Percentiles rank a stretch among this genome's conserved stretches.
Conservation (phyloP, 805 yeast species). For the Saturnispora sanitii region DNA sequence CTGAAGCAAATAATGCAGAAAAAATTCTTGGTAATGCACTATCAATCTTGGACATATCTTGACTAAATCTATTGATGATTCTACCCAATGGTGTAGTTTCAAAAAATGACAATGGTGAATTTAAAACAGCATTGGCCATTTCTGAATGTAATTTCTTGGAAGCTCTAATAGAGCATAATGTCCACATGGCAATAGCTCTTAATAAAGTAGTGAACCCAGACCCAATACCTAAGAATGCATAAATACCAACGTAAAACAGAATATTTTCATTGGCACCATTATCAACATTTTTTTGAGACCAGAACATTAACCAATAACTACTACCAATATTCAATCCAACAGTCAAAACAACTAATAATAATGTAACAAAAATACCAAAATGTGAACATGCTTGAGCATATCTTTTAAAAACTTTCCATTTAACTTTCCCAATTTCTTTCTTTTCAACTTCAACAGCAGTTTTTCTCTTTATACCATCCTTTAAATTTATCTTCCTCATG, state of each 20-base stretch:
- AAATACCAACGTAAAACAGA: conserved; percentile 39
- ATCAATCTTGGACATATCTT: conserved; percentile 52
- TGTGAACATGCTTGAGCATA: conserved; percentile 54
- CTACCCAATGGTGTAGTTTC: conserved; percentile 65
- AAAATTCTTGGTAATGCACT: conserved; percentile 46
- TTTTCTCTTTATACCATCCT: conserved; percentile 19
- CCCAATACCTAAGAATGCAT: conserved; percentile 45
- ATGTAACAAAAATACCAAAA: conserved; percentile 35
- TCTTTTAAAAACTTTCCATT: conserved; percentile 39
- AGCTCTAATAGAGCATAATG: conserved; percentile 45
- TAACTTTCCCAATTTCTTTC: conserved; percentile 54
- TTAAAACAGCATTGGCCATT: conserved; percentile 44
- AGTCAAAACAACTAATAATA: conserved; percentile 25
- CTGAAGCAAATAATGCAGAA: conserved; percentile 35
- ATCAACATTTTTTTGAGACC: conserved; percentile 50
- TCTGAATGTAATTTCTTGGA: conserved; percentile 44
- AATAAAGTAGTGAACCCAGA: conserved; percentile 39
- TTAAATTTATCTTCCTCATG: conserved; percentile 33
- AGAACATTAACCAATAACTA: conserved; percentile 56
- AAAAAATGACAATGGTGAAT: conserved; percentile 57
- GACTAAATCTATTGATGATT: conserved; percentile 53
- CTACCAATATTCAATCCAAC: conserved; percentile 30
- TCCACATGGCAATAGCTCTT: conserved; percentile 39
- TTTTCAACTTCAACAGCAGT: conserved; percentile 42
- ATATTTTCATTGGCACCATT: conserved; percentile 35